phyloP scores from a whole-genome alignment of 2,329 filamentous ascomycete genomes.

The Didymosphaeria variabile region DNA sequence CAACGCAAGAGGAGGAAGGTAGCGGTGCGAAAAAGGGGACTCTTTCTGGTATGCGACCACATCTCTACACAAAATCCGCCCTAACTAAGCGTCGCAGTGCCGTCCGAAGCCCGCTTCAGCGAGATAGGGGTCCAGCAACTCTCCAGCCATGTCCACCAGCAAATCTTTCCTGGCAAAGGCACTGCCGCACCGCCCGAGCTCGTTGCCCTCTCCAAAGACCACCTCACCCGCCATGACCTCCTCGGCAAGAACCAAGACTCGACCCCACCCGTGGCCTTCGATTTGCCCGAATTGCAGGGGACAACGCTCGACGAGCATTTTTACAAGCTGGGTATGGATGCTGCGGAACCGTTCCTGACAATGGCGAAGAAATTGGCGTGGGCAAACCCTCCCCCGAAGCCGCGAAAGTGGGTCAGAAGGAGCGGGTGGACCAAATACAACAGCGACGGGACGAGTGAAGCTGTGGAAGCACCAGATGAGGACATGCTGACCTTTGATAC shows the following conservation, averaged over 20 bases:
- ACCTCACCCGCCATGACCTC: slow-evolving; percentile 84
- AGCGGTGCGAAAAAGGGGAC: slow-evolving; percentile 19
- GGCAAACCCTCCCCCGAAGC: slow-evolving; percentile 66
- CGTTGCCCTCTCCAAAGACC: slow-evolving; percentile 80
- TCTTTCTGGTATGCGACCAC: slow-evolving; percentile 33
- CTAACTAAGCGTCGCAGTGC: slow-evolving; percentile 35
- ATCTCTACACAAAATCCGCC: background rate
- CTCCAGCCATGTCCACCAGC: slow-evolving; percentile 80
- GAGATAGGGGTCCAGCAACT: slow-evolving; percentile 95
- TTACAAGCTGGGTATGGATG: slow-evolving; percentile 83
- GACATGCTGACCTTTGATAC: slow-evolving; percentile 91
- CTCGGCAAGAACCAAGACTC: slow-evolving; percentile 89
- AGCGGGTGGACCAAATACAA: slow-evolving; percentile 98
- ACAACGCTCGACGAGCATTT: slow-evolving; percentile 92
- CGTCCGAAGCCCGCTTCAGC: slow-evolving; percentile 77
- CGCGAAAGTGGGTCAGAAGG: slow-evolving; percentile 75
- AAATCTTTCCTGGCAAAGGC: slow-evolving; percentile 75
- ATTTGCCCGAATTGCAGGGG: slow-evolving; percentile 82
- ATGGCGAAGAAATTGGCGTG: slow-evolving; percentile 78
- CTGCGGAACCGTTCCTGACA: slow-evolving; percentile 82
- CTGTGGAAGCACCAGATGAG: slow-evolving; percentile 80
- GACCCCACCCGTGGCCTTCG: slow-evolving; percentile 77
- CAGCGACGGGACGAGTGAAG: slow-evolving; percentile 74
- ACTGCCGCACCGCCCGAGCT: slow-evolving; percentile 72
- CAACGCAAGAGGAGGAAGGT: slow-evolving; percentile 16